These are phyloP conservation scores for Agrocybe pediades DNA, from an alignment of 768 basidiomycete species.

Conservation along the genomic window DNA sequence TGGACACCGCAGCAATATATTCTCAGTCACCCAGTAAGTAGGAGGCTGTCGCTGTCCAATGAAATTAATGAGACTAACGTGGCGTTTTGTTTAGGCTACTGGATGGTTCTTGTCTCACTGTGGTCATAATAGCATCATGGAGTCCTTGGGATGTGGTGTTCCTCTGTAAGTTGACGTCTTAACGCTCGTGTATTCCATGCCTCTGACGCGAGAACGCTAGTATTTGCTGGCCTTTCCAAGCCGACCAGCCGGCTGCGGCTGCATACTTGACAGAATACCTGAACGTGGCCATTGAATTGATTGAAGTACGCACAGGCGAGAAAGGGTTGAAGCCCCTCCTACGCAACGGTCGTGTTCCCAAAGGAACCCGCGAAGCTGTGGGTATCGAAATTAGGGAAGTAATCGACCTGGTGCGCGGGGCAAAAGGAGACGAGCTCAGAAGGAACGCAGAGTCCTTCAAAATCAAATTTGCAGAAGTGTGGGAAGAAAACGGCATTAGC, in stretches of 20 bases:
- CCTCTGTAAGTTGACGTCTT: constrained; percentile 5
- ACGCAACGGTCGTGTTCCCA: constrained; percentile 4
- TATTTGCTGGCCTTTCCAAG: constrained; percentile 13
- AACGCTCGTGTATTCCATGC: neutral
- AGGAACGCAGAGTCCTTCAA: constrained; percentile 1
- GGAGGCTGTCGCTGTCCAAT: neutral
- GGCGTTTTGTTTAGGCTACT: too few relatives aligned
- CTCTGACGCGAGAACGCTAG: neutral
- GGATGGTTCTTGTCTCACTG: constrained; percentile 15
- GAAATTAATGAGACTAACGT: too few relatives aligned
- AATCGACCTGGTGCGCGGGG: constrained; percentile 4
- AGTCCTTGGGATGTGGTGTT: constrained; percentile 9
- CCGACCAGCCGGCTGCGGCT: constrained; percentile 10
- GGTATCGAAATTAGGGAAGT: constrained; percentile 11
- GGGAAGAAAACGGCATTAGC: constrained; percentile 6
- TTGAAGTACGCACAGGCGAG: constrained; percentile 12
- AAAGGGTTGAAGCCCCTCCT: constrained; percentile 6
- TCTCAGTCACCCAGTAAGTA: constrained; percentile 9
- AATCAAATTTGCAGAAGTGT: neutral
- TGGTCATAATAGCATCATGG: constrained; percentile 12
- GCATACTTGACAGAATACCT: constrained; percentile 8
- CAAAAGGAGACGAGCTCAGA: constrained; percentile 7
- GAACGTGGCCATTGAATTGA: constrained; percentile 12
- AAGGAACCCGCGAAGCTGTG: constrained; percentile 11
- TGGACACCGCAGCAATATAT: constrained; percentile 15